Base-by-base conservation (phyloP, 1,139 yeast genomes). In the Geotrichum histeridarum region DNA sequence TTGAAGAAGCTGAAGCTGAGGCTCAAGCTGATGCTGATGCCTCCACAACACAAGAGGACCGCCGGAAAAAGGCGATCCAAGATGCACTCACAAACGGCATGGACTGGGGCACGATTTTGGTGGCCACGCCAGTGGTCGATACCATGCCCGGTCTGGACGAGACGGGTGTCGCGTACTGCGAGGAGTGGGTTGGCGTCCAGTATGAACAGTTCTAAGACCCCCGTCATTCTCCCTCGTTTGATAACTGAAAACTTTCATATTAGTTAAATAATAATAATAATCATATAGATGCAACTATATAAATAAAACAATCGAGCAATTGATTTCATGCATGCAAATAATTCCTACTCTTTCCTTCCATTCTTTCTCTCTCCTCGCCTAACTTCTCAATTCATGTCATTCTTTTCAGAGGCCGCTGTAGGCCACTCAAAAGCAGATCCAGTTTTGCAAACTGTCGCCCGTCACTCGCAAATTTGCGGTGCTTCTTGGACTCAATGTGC, bases 41-140 rank as follows among this genome's bases (percentile, higher is more conserved):
- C 14, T 8, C 17, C 2, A 17, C 11, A 7, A 48, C 22, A 38
- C 27, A 62, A 1, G 67, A 67, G 42, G 69, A 74, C 45, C 72
- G 71, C 8, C 72, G 73, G 48, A 37, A 37, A 37, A 32, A 32
- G 14, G 33, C 32, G 12, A 30, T 45, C 2, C 31, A 36, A n/a
- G 22, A 33, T 2, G 48, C 42, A 8, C 76, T 83, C 30, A 69
- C 77, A 9, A 82, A 82, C 43, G 97, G 98, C 8, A 93, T 93
- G 95, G 94, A 93, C 59, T 93, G 99, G 99, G 98, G 98, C 1
- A 87, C 98, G 0, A 86, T 93, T 39, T 75, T 89, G 37, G 86
- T 91, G 2, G 89, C 86, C 44, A 87, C 97, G 0, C 94, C 90
- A 63, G 71, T 72, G 4, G 86, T 84, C 59, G 96, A 93, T 67